Evolutionary conservation across 2,329 filamentous ascomycete genomes (phyloP), one percentile per base, ranked within the genome.

Genomic region (Verticillium klebahnii): DNA sequence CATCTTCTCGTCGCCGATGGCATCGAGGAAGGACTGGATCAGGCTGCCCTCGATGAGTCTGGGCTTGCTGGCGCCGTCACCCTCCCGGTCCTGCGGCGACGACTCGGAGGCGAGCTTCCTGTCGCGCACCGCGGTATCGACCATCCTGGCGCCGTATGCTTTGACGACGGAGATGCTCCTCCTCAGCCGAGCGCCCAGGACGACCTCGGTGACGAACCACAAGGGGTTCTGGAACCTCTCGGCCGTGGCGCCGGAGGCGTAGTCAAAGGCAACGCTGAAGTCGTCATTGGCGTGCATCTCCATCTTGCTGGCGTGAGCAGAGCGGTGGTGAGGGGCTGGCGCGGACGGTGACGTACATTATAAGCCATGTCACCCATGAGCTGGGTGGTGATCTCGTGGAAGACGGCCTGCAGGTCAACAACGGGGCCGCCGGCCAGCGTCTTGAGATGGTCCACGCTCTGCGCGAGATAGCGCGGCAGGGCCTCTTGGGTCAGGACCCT

Each of bases 291-390:
- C 79, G 67, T 85, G 84, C 78, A 89, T 88, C 66, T 89, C 85
- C 85, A 88, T 88, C 80, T 83, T 29, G 58, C 12, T 25, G 15
- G 14, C 2, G 23, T n/a, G 7, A 40, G 32, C 36, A 50, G 40
- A n/a, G 17, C 8, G 8, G 17, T 12, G 23, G 40, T 5, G 17
- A 36, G 34, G 34, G 14, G 34, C 12, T 5, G 2, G 11, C 40
- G 17, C 40, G 17, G 7, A 7, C 17, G 4, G 2, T 45, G 11
- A 59, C 58, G 66, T 70, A 78, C 80, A 69, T 86, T 83, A 67
- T 89, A 89, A 15, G 87, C 87, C 83, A 89, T 87, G 64, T 81
- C 80, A n/a, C 86, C 87, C 83, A 89, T 88, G 29, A 89, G 69
- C 62, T 85, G 80, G 25, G 86, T 89, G 1, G 86, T 89, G 56